These are phyloP conservation scores for Solanum hybrid DNA, from an alignment of 305 asterid genomes.

Conservation along the genomic window DNA sequence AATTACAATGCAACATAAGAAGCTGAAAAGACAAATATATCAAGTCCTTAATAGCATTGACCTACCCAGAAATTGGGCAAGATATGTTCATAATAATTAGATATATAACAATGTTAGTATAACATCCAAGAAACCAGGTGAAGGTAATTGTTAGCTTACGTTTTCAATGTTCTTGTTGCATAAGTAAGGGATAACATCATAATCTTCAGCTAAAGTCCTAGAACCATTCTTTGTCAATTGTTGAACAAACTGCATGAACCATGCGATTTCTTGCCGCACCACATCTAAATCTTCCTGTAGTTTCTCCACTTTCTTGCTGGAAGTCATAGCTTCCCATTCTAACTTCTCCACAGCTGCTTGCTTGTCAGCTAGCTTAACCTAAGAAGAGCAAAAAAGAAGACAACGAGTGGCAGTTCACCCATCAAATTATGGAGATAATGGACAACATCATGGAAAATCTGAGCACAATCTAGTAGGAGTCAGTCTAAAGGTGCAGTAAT, in stretches of 20 bases:
- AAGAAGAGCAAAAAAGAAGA: neutral
- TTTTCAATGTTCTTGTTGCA: conserved; percentile 33
- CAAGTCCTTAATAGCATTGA: neutral
- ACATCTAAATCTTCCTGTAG: conserved; percentile 63
- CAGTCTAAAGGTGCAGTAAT: neutral
- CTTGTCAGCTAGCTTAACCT: conserved; percentile 94
- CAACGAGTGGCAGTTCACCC: neutral
- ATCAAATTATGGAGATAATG: neutral
- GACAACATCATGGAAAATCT: neutral
- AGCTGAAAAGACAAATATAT: neutral
- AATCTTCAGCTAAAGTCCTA: conserved; percentile 30
- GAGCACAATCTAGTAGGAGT: neutral
- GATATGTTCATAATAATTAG: neutral
- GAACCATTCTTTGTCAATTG: conserved; percentile 44
- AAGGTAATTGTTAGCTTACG: conserved; percentile 33
- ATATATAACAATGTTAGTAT: neutral
- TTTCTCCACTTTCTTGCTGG: conserved; percentile 59
- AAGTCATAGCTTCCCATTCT: conserved; percentile 78
- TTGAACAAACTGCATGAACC: conserved; percentile 53
- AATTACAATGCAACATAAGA: neutral
- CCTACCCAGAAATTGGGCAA: neutral
- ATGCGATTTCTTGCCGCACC: conserved; percentile 53
- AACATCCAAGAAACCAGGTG: neutral
- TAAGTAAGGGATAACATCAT: conserved; percentile 31
- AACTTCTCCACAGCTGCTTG: conserved; percentile 91